These are phyloP conservation scores for Moelleriella libera DNA, from an alignment of 2,329 filamentous ascomycete genomes.

Conservation along the genomic window DNA sequence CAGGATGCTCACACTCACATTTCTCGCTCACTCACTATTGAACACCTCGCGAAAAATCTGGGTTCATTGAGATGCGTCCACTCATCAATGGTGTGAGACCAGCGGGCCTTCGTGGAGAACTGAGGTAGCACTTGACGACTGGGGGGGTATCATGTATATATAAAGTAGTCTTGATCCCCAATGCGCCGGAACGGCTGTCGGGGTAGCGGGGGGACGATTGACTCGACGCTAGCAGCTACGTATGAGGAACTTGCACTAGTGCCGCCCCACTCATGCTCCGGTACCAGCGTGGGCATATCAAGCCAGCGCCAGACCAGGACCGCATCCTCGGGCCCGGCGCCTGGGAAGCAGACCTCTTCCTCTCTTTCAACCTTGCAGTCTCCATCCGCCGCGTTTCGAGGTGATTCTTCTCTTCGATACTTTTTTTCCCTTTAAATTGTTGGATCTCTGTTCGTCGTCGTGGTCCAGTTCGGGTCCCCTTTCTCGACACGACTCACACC, in stretches of 20 bases:
- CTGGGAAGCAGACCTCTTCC: constrained; percentile 17
- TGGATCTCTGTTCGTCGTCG: neutral
- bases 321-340: constrained; percentile 20
- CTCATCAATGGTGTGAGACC: constrained; percentile 24
- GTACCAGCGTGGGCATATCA: constrained; percentile 17
- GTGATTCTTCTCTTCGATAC: constrained; percentile 12
- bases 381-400: constrained; percentile 13
- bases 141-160: constrained; percentile 17
- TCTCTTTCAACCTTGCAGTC: constrained; percentile 19
- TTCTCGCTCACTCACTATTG: constrained; percentile 2
- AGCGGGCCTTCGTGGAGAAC: constrained; percentile 21
- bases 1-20: neutral
- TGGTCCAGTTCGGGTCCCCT: neutral
- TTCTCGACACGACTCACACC: neutral
- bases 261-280: constrained; percentile 21
- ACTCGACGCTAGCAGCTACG: constrained; percentile 12
- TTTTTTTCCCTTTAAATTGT: constrained; percentile 3
- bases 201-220: constrained; percentile 1
- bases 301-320: constrained; percentile 16
- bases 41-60: constrained; percentile 18
- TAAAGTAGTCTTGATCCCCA: constrained; percentile 12
- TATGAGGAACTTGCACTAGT: constrained; percentile 13
- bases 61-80: constrained; percentile 19
- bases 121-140: constrained; percentile 16
- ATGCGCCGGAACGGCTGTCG: neutral